Percentiles rank a stretch among this genome's conserved stretches.
phyloP scores from a whole-genome alignment of 164 flowering plant genomes.

The Berberis vulgaris region DNA sequence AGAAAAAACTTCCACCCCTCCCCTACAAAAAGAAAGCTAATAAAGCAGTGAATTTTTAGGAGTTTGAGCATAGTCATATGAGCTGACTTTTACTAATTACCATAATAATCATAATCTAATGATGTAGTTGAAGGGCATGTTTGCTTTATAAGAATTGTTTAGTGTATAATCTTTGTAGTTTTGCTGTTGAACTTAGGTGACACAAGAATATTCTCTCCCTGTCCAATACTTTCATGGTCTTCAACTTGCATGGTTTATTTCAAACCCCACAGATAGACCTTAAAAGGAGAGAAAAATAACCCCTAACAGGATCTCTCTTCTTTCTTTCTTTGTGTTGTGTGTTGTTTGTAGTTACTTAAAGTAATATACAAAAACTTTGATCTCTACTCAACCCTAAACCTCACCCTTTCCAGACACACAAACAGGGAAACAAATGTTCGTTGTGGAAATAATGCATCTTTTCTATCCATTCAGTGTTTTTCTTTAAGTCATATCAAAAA shows the following conservation, averaged over 20 bases:
- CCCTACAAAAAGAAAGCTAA: slow-evolving; percentile 37
- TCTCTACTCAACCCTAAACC: too few species aligned
- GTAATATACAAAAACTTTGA: too few species aligned
- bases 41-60: slow-evolving; percentile 88
- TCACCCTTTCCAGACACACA: too few species aligned
- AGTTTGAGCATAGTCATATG: slow-evolving; percentile 53
- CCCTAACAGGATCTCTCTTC: too few species aligned
- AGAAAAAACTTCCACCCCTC: too few species aligned
- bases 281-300: not conserved
- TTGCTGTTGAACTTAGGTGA: slow-evolving; percentile 54
- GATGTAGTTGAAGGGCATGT: slow-evolving; percentile 23
- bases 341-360: too few species aligned
- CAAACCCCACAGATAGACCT: slow-evolving; percentile 17
- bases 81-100: slow-evolving; percentile 73
- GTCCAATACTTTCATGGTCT: slow-evolving; percentile 29
- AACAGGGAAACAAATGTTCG: too few species aligned
- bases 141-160: slow-evolving; percentile 35
- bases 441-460: too few species aligned
- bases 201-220: slow-evolving; percentile 71
- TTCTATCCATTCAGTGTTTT: too few species aligned
- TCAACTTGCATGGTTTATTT: slow-evolving; percentile 42
- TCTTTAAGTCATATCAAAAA: too few species aligned
- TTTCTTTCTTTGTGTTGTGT: too few species aligned
- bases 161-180: slow-evolving; percentile 44
- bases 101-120: slow-evolving; percentile 91